These are phyloP conservation scores for Colletotrichum sp. DNA, from an alignment of 2,329 filamentous ascomycete genomes.

Conservation along the genomic window DNA sequence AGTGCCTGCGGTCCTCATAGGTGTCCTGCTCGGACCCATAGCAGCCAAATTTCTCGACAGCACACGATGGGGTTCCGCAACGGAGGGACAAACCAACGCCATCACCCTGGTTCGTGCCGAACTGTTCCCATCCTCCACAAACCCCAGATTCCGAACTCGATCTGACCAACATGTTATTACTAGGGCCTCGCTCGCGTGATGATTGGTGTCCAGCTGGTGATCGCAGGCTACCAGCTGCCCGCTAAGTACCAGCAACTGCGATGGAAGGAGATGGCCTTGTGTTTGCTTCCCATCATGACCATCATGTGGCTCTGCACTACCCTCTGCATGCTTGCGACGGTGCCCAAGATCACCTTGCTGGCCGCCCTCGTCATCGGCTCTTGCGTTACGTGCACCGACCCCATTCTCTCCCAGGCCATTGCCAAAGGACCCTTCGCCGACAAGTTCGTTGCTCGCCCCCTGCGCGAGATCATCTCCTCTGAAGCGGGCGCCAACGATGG, in stretches of 20 bases:
- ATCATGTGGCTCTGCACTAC: conserved; percentile 67
- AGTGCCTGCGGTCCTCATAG: conserved; percentile 62
- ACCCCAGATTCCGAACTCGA: background rate
- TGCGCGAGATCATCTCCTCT: conserved; percentile 66
- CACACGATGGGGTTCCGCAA: conserved; percentile 41
- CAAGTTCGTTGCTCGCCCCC: conserved; percentile 61
- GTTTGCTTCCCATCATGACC: conserved; percentile 64
- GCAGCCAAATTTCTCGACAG: conserved; percentile 57
- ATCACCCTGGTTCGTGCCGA: conserved; percentile 42
- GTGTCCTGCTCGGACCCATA: conserved; percentile 59
- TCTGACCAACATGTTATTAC: background rate
- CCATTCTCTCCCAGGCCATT: conserved; percentile 64
- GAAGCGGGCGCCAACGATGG: conserved; percentile 45
- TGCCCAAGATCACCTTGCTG: conserved; percentile 60
- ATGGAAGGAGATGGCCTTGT: conserved; percentile 59
- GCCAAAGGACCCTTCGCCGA: conserved; percentile 69
- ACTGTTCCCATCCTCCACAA: background rate
- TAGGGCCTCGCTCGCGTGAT: conserved; percentile 59
- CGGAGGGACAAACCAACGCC: conserved; percentile 29
- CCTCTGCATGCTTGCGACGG: conserved; percentile 57
- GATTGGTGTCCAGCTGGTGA: conserved; percentile 66
- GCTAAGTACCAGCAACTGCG: conserved; percentile 56
- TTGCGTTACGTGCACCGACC: conserved; percentile 67
- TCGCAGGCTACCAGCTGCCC: conserved; percentile 66
- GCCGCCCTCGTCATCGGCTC: conserved; percentile 63